These are phyloP conservation scores for Yarrowia sp. DNA, from an alignment of 805 yeast genomes.

Conservation along the genomic window DNA sequence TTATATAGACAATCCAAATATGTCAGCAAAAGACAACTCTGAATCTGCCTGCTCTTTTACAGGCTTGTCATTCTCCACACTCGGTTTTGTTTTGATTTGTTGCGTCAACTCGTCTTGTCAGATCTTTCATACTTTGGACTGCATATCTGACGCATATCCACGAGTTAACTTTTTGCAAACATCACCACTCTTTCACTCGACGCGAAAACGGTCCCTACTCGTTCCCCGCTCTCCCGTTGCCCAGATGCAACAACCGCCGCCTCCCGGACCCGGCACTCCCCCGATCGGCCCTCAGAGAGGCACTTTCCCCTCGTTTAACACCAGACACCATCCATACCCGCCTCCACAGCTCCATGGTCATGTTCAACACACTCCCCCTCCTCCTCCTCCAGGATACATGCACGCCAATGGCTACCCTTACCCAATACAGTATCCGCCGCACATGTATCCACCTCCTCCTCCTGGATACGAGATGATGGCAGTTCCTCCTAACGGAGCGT, in stretches of 20 bases:
- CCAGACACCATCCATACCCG: slow-evolving; percentile 22
- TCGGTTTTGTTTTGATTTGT: no score
- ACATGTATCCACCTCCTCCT: slow-evolving; percentile 5
- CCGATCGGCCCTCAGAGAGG: slow-evolving; percentile 22
- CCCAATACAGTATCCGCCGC: slow-evolving; percentile 11
- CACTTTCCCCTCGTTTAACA: neutral
- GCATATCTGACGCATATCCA: neutral
- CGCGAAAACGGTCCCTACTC: neutral
- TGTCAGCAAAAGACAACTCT: no score
- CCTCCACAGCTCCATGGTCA: slow-evolving; percentile 9
- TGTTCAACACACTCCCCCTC: slow-evolving; percentile 3
- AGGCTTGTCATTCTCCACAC: no score
- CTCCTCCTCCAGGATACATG: neutral
- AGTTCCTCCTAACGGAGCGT: neutral
- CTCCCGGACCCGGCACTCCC: slow-evolving; percentile 17
- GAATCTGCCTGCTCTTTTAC: no score
- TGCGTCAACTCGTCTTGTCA: neutral
- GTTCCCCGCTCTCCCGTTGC: neutral
- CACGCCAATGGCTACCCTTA: neutral
- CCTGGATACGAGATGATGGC: slow-evolving; percentile 2
- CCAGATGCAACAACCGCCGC: slow-evolving; percentile 15
- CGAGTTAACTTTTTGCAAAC: slow-evolving; percentile 2
- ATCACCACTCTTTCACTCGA: slow-evolving; percentile 7
- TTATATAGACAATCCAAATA: no score
- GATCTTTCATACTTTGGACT: neutral